These are phyloP conservation scores for Globisporangium perplexum DNA, from an alignment of 352 stramenopile genomes.

Conservation along the genomic window DNA sequence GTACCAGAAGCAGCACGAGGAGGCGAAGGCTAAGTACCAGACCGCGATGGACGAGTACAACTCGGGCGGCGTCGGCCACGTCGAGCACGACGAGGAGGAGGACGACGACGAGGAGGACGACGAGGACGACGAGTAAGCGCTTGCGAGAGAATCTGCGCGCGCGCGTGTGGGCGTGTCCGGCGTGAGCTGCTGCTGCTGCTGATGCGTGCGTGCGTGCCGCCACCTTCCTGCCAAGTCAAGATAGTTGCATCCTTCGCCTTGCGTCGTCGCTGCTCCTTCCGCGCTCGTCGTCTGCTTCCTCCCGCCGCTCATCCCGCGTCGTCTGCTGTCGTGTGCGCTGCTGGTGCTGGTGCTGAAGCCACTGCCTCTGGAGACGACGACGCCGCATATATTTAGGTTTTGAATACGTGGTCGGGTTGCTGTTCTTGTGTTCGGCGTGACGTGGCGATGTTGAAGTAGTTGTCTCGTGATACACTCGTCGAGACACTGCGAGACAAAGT, in stretches of 20 bases:
- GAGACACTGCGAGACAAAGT: too few species aligned
- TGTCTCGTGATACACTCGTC: too few species aligned
- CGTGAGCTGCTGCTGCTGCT: too few species aligned
- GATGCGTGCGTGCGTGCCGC: too few species aligned
- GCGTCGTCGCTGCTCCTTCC: not conserved
- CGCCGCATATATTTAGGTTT: too few species aligned
- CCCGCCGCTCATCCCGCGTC: too few species aligned
- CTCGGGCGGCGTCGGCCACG: conserved; percentile 26
- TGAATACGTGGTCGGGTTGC: too few species aligned
- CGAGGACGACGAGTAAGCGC: conserved; percentile 53
- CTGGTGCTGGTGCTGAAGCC: too few species aligned
- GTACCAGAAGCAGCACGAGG: conserved; percentile 85
- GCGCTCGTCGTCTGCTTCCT: not conserved
- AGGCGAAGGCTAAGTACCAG: conserved; percentile 86
- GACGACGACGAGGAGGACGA: conserved; percentile 73
- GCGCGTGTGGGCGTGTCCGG: too few species aligned
- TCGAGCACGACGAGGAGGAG: conserved; percentile 35
- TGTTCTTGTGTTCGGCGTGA: not conserved
- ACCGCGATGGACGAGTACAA: conserved; percentile 91
- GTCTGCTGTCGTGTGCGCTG: too few species aligned
- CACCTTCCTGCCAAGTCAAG: conserved; percentile 4
- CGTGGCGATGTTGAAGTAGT: not conserved
- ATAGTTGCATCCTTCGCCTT: conserved; percentile 15
- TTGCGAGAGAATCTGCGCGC: not conserved
- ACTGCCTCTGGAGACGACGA: too few species aligned